Percentiles rank a stretch among this genome's conserved stretches.
Conservation (phyloP, 2,329 filamentous ascomycete genomes). For the Diaporthe amygdali region DNA sequence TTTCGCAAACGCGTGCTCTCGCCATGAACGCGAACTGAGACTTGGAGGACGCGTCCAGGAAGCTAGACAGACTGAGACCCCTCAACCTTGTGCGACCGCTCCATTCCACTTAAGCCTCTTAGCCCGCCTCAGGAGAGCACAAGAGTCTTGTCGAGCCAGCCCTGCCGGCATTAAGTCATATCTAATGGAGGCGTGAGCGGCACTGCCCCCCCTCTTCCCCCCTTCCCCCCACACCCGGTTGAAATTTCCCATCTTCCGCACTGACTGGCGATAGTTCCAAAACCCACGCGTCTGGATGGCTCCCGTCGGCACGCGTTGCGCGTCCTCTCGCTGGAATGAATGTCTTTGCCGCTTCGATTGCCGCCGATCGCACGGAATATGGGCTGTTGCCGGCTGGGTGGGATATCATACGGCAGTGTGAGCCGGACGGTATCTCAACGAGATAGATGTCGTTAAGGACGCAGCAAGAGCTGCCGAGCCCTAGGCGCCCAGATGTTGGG, state of each 20-base stretch:
- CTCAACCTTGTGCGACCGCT: constrained; percentile 9
- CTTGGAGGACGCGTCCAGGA: background rate
- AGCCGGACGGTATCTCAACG: background rate
- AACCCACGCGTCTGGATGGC: background rate
- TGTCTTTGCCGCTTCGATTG: background rate
- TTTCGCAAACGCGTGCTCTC: background rate
- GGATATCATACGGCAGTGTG: background rate
- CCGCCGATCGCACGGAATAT: background rate
- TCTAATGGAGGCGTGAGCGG: too few relatives aligned
- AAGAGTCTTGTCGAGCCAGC: background rate
- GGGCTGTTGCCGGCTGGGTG: background rate
- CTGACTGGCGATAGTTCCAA: background rate
- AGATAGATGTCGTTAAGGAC: background rate
- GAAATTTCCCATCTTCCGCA: background rate
- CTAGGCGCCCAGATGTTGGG: background rate
- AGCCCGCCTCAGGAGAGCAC: background rate
- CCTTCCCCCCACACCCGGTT: background rate
- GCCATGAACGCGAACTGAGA: constrained; percentile 14
- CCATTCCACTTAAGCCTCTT: constrained; percentile 13
- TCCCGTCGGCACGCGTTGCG: background rate
- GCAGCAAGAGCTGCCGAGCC: background rate
- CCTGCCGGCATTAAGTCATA: constrained; percentile 7
- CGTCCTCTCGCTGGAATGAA: constrained; percentile 10
- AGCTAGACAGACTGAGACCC: constrained; percentile 9
- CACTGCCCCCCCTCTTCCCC: too few relatives aligned